Conservation (phyloP, 1,139 yeast genomes). For the Yueomyces sp. region DNA sequence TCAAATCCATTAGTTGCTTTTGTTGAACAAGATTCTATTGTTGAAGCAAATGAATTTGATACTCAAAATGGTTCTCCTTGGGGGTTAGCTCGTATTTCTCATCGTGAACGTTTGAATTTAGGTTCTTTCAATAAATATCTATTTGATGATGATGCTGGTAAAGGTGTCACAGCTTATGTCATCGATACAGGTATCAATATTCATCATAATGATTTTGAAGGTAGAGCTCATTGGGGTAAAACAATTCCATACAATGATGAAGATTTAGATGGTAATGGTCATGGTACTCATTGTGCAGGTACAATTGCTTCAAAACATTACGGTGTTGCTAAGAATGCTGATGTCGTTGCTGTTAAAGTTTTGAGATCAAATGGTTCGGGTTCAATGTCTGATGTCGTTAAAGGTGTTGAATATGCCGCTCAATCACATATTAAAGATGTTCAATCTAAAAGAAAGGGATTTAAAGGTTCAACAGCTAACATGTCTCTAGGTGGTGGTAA, state of each 20-base stretch:
- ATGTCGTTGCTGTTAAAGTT: conserved; percentile 65
- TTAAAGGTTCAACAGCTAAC: conserved; percentile 65
- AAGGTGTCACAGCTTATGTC: conserved; percentile 81
- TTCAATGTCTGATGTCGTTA: conserved; percentile 48
- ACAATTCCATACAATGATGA: conserved; percentile 62
- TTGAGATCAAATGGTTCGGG: conserved; percentile 56
- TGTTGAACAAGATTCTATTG: conserved; percentile 40
- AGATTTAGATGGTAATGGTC: conserved; percentile 12
- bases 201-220: conserved; percentile 72
- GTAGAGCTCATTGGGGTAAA: conserved; percentile 90
- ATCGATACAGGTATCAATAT: conserved; percentile 89
- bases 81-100: conserved; percentile 55
- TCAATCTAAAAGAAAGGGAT: conserved; percentile 43
- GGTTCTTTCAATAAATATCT: conserved; percentile 22
- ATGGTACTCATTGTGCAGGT: conserved; percentile 46
- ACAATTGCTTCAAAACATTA: conserved; percentile 60
- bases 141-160: conserved; percentile 75
- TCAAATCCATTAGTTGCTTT: conserved; percentile 60
- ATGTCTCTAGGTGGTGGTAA: conserved; percentile 65
- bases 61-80: conserved; percentile 46
- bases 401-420: conserved; percentile 62
- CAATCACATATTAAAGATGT: conserved; percentile 35
- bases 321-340: conserved; percentile 67
- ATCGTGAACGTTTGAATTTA: conserved; percentile 29
- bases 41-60: conserved; percentile 28